Base-by-base conservation (phyloP, 164 flowering plant species). In the Pachysandra terminalis region DNA sequence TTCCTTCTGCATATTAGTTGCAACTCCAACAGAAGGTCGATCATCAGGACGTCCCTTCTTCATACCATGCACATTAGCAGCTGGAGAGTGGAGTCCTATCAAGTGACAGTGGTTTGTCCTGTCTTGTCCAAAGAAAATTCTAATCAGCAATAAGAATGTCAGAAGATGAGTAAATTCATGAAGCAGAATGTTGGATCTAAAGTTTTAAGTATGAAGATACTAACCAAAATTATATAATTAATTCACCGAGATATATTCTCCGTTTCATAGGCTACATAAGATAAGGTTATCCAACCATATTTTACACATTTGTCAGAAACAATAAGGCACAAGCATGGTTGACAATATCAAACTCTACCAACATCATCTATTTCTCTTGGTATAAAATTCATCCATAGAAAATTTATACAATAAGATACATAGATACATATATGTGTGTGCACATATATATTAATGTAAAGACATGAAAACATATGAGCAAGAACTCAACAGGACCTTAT, bases 21-120 rank as follows among this genome's bases (percentile, higher is more conserved):
- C 26, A 26, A 26, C 1, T 7, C 52, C 52, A 52, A 27, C 24
- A 22, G 66, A 48, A 41, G 67, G 59, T 75, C 57, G 70, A 41
- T 63, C 66, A 19, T 23, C 24, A 59, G 40, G 53, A 25, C 62
- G 9, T 63, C 52, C 64, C 37, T 62, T 73, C 68, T 56, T 59
- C 68, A 63, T 19, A 67, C 49, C 32, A 55, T 57, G 75, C 24
- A 65, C 22, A 23, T 66, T 63, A 37, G 61, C 22, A 54, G 64
- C 70, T 19, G 58, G 71, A 71, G 82, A 71, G 66, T 73, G 75
- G 56, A 67, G 35, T 64, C 89, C 91, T 63, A 87, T 12, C 40
- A 82, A 74, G 70, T 86, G 89, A 81, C 85, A 80, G 72, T 87
- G 73, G 58, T 26, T 63, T 73, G 66, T 84, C 96, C 96, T 90